Evolutionary conservation across 2,329 filamentous ascomycete genomes (phyloP), one percentile per base, ranked within the genome.

Genomic region (Pseudogymnoascus sp.): DNA sequence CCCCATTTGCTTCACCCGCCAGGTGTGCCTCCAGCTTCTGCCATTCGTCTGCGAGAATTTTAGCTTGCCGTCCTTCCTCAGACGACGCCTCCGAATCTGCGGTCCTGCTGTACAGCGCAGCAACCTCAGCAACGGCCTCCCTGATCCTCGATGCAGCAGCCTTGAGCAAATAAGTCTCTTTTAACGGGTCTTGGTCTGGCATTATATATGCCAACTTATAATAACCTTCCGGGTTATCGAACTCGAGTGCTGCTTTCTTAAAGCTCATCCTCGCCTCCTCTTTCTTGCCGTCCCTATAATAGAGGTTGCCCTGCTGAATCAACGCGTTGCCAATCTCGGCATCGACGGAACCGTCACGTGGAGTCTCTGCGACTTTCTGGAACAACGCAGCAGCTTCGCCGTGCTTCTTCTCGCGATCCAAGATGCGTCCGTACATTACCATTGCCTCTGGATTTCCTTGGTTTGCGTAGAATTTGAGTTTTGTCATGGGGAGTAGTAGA

Each of bases 201-300:
- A 61, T 38, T 1, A 69, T 31, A 19, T 69, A 61, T 2, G 71
- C 69, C n/a, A 74, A 67, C 33, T 71, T 68, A 62, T 70, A 73
- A 61, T 72, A 73, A 5, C 66, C 72, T 6, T 44, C 16, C 1
- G 72, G 68, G 5, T 74, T 67, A 64, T 74, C 70, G 4, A 71
- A 59, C 40, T 72, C 69, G 2, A 71, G 19, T 3, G 72, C 72
- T 8, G 70, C 72, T 63, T 66, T 71, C 33, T 69, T 61, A n/a
- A 61, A 73, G 71, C 1, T 64, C 67, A 16, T 56, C 44, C 14
- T 66, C 63, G 1, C 71, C 70, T n/a, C 63, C 68, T 50, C 19
- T 14, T 59, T 59, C 38, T 42, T 60, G n/a, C 68, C 66, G 2
- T 64, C 59, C 35, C 59, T n/a, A 40, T 60, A 40, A n/a, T 63